Percentiles rank a stretch among this genome's conserved stretches.
Conservation (phyloP, 2,329 filamentous ascomycete species). For the Periglandula ipomoeae region DNA sequence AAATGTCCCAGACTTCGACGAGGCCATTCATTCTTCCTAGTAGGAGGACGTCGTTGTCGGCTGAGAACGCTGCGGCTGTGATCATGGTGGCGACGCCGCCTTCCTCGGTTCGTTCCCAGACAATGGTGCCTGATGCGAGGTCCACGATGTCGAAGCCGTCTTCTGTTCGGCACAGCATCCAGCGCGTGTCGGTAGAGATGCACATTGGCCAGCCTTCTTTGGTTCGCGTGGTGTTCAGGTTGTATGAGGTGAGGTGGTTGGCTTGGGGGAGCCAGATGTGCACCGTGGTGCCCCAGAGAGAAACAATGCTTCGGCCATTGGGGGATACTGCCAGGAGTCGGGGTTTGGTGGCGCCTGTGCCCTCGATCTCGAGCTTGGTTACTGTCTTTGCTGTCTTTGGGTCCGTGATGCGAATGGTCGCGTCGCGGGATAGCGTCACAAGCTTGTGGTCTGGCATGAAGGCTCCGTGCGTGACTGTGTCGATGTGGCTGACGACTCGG, state of each 20-base stretch:
- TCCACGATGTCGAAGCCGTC: conserved; percentile 33
- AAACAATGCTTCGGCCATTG: conserved; percentile 25
- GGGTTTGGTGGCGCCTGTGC: conserved; percentile 16
- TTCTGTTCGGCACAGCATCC: conserved; percentile 30
- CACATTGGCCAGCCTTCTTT: conserved; percentile 32
- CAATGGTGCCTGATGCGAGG: conserved; percentile 21
- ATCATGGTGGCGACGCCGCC: conserved; percentile 16
- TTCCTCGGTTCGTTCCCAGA: conserved; percentile 16
- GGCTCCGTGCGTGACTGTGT: conserved; percentile 26
- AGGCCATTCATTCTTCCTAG: conserved; percentile 26
- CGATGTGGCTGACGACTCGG: conserved; percentile 26
- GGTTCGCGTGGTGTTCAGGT: conserved; percentile 22
- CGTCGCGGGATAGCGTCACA: conserved; percentile 28
- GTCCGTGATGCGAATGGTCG: conserved; percentile 28
- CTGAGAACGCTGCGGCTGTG: conserved; percentile 27
- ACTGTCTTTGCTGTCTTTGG: conserved; percentile 23
- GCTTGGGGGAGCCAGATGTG: conserved; percentile 26
- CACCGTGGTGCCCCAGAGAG: conserved; percentile 29
- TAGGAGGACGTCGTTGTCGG: conserved; percentile 20
- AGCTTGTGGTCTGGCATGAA: conserved; percentile 24
- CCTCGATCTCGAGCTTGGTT: conserved; percentile 25
- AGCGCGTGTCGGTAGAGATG: conserved; percentile 28
- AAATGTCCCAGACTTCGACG: conserved; percentile 25
- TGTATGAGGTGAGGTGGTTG: conserved; percentile 26
- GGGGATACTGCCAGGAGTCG: conserved; percentile 24